Conservation (phyloP, 495 filamentous ascomycete genomes). For the Trichocladium antarcticum region DNA sequence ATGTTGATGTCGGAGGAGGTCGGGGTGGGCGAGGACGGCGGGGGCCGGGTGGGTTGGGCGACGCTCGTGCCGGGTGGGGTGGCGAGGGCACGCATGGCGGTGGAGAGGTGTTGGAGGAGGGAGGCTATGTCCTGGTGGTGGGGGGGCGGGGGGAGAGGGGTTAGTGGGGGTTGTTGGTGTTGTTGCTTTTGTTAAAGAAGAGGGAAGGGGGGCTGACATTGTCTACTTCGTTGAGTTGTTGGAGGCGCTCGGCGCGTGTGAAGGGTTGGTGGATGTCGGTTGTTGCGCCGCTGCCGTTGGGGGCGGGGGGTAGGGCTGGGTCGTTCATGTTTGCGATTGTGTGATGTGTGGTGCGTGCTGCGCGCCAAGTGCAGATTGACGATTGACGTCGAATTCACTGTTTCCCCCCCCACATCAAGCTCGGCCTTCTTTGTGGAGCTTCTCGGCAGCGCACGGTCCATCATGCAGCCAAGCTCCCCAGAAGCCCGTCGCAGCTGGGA, state of each 20-base stretch:
- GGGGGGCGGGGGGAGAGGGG: background rate
- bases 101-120: conserved; percentile 56
- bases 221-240: conserved; percentile 66
- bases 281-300: background rate
- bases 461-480: conserved; percentile 7
- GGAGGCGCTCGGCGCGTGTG: conserved; percentile 59
- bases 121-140: conserved; percentile 32
- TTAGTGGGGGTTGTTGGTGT: too few species aligned
- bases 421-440: background rate
- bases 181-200: too few species aligned
- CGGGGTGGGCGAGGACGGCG: background rate
- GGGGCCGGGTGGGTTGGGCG: background rate
- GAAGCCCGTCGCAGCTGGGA: background rate
- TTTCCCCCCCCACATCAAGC: background rate
- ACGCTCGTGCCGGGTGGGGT: conserved; percentile 24
- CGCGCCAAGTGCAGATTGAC: too few species aligned
- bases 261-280: conserved; percentile 34
- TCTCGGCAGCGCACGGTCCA: conserved; percentile 1
- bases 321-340: too few species aligned
- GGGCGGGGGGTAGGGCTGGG: conserved; percentile 2
- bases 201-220: conserved; percentile 34
- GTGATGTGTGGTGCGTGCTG: background rate
- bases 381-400: too few species aligned
- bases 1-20: background rate
- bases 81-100: conserved; percentile 59